A percentile compares a stretch with the other conserved stretches of the same genome.
These are phyloP conservation scores for Penicillium odoratum DNA, from an alignment of 495 filamentous ascomycete genomes.

Conservation along the genomic window DNA sequence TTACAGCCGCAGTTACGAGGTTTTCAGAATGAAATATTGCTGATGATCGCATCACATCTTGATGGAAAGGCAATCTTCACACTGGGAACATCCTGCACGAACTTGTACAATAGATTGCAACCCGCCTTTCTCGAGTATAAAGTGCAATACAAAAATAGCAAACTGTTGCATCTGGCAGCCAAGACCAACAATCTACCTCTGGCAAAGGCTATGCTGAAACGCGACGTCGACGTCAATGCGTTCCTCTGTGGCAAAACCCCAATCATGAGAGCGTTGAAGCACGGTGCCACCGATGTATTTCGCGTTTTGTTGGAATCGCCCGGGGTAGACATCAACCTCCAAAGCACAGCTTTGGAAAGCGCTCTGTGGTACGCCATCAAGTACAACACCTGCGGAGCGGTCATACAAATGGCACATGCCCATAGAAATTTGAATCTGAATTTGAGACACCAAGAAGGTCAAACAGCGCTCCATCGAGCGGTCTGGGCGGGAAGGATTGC, in stretches of 20 bases:
- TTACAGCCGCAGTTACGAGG: conserved; percentile 1
- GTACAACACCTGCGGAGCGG: conserved; percentile 1
- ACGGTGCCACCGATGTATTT: conserved; percentile 6
- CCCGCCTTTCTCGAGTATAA: conserved; percentile 8
- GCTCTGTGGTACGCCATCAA: conserved; percentile 14
- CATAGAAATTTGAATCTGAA: conserved; percentile 3
- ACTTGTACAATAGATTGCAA: conserved; percentile 1
- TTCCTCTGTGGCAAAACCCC: conserved; percentile 11
- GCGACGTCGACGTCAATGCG: conserved; percentile 12
- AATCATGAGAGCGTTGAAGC: conserved; percentile 12
- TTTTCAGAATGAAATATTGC: neutral
- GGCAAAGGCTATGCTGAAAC: conserved; percentile 4
- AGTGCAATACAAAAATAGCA: conserved; percentile 14
- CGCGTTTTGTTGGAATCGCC: conserved; percentile 5
- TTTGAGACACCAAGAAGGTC: conserved; percentile 1
- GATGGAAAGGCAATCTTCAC: neutral
- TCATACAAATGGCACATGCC: neutral
- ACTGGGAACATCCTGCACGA: neutral
- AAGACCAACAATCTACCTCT: conserved; percentile 12
- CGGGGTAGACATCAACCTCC: conserved; percentile 10
- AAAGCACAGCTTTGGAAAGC: conserved; percentile 8
- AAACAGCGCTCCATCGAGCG: conserved; percentile 12
- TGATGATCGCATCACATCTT: neutral
- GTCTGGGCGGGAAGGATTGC: conserved; percentile 10
- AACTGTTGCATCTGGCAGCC: conserved; percentile 13